phyloP scores from a whole-genome alignment of 495 filamentous ascomycete species.

The Aspergillus taichungensis region DNA sequence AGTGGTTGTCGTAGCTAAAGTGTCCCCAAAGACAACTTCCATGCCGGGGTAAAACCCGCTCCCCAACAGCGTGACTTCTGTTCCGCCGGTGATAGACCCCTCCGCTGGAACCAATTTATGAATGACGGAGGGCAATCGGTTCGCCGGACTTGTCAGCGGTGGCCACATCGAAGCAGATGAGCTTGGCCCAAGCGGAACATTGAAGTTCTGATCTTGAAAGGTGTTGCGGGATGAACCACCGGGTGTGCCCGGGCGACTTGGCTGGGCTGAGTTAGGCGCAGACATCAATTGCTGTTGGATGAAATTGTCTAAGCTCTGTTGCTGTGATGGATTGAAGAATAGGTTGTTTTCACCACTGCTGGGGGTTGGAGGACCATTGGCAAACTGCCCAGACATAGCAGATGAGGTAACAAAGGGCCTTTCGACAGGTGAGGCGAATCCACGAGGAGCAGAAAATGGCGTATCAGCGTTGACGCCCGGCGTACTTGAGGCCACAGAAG shows the following conservation, averaged over 20 bases:
- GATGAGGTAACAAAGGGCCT: conserved; percentile 39
- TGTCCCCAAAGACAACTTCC: conserved; percentile 80
- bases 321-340: conserved; percentile 41
- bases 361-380: conserved; percentile 55
- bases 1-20: conserved; percentile 66
- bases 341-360: conserved; percentile 46
- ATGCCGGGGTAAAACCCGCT: conserved; percentile 70
- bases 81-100: conserved; percentile 72
- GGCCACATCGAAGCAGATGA: conserved; percentile 33
- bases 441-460: conserved; percentile 31
- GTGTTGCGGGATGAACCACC: conserved; percentile 36
- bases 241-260: conserved; percentile 39
- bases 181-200: conserved; percentile 23
- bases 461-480: conserved; percentile 25
- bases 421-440: conserved; percentile 38
- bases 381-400: conserved; percentile 41
- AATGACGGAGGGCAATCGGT: conserved; percentile 48
- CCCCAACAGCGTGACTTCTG: conserved; percentile 77
- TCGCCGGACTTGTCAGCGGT: conserved; percentile 30
- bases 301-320: conserved; percentile 48
- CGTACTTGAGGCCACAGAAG: conserved; percentile 11
- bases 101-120: conserved; percentile 73
- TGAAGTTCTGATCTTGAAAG: conserved; percentile 30
- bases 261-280: conserved; percentile 55
- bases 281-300: conserved; percentile 51